Base-by-base conservation (phyloP, 768 basidiomycete genomes). In the Tricholoma saponaceum region DNA sequence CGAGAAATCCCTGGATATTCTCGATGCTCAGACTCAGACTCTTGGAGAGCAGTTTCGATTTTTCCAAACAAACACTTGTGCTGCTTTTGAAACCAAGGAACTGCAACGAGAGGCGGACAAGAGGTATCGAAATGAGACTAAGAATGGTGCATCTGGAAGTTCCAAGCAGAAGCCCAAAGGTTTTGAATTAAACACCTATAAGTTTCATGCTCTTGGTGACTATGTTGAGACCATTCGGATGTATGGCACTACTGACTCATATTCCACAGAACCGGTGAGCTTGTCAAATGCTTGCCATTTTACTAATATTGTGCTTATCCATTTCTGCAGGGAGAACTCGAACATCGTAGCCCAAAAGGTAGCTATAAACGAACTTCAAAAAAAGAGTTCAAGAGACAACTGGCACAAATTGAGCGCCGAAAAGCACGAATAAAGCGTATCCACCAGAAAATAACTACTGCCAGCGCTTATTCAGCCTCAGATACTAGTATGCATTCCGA, bases 271-370 rank as follows among this genome's bases (percentile, higher is more conserved):
- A 43, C 7, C 8, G 2, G 41, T 43, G 7, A 20, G 41, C 18
- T 16, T 14, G 10, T 13, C 14, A 14, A 16, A 37, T 37, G 2
- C n/a, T 37, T 37, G 6, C 13, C n/a, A 16, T n/a, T 16, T 16
- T 9, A 37, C n/a, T 14, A 1, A 16, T 13, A 5, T n/a, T 37
- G 14, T 13, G n/a, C 4, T 13, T 30, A 7, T 14, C 3, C 9
- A 16, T 18, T n/a, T 9, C 22, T 33, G 12, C 4, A 62, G 57
- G 64, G 56, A 1, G 59, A 62, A 39, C 59, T 58, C 13, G 52
- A 62, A 39, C 62, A 62, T 52, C 47, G 47, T 6, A 51, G 25
- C 5, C 51, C 58, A 14, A 62, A 62, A 39, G 54, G 28, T 18
- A 23, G 50, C n/a, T 62, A 59, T 35, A 52, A n/a, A 5, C 43